These are phyloP conservation scores for Talaromyces sp. DNA, from an alignment of 2,329 filamentous ascomycete genomes.

Conservation along the genomic window DNA sequence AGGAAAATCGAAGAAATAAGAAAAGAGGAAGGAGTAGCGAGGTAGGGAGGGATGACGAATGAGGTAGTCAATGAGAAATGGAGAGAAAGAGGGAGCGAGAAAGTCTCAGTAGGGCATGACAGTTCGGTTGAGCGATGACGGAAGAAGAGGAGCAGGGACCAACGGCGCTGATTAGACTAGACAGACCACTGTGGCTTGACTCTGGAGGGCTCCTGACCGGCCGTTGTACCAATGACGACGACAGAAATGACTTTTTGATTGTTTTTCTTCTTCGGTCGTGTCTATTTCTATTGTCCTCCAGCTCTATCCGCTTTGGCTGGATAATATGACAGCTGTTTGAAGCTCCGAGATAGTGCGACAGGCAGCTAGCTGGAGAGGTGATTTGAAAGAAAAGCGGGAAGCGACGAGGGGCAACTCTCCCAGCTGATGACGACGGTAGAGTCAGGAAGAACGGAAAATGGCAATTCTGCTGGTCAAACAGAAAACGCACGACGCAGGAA, in stretches of 20 bases:
- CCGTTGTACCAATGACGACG: slow-evolving; percentile 4
- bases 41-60: not conserved
- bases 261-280: not conserved
- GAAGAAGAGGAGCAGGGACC: slow-evolving; percentile 10
- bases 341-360: not conserved
- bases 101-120: slow-evolving; percentile 3
- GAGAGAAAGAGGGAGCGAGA: not conserved
- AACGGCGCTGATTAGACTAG: not conserved
- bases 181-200: not conserved
- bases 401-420: not conserved
- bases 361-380: not conserved
- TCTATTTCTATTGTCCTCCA: not conserved
- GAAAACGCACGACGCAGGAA: not conserved
- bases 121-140: slow-evolving; percentile 10
- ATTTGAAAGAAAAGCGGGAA: slow-evolving; percentile 2
- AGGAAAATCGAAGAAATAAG: not conserved
- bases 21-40: not conserved
- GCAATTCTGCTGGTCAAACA: not conserved
- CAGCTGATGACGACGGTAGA: not conserved
- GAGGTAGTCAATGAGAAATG: not conserved
- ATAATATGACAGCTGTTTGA: not conserved
- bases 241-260: not conserved
- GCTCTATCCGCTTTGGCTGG: not conserved
- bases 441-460: not conserved
- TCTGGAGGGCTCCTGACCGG: not conserved